A percentile compares a stretch with the other conserved stretches of the same genome.
Conservation (phyloP, 306 rosid species). For the Castanospermum australe region DNA sequence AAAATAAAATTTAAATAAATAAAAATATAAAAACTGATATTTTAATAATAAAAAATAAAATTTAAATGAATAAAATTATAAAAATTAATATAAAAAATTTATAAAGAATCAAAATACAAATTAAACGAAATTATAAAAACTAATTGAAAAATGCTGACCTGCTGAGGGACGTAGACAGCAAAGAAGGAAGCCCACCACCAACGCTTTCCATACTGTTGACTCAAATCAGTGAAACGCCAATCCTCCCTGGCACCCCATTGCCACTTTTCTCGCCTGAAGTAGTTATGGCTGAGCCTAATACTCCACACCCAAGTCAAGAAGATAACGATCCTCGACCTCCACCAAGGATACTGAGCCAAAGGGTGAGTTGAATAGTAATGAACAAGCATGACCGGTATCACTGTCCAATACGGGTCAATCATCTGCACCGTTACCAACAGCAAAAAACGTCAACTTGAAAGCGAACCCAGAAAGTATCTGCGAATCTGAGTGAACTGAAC, state of each 20-base stretch:
- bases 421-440: conserved; percentile 50
- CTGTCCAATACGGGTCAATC: conserved; percentile 90
- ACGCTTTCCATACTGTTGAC: conserved; percentile 57
- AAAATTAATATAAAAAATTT: no score
- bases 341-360: conserved; percentile 52
- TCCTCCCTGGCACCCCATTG: conserved; percentile 90
- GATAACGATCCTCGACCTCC: conserved; percentile 65
- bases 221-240: conserved; percentile 85
- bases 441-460: neutral
- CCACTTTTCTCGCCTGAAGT: conserved; percentile 88
- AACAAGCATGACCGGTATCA: conserved; percentile 79
- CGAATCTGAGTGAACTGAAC: neutral
- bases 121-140: no score
- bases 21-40: no score
- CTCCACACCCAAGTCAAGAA: conserved; percentile 83
- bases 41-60: no score
- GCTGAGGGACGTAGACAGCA: conserved; percentile 77
- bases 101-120: no score
- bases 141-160: conserved; percentile 50
- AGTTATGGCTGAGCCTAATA: conserved; percentile 75
- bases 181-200: conserved; percentile 99
- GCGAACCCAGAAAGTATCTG: neutral
- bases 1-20: no score
- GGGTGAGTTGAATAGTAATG: conserved; percentile 77
- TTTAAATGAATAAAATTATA: no score